These are phyloP conservation scores for Floccularia luteovirens DNA, from an alignment of 768 basidiomycete species.

Conservation along the genomic window DNA sequence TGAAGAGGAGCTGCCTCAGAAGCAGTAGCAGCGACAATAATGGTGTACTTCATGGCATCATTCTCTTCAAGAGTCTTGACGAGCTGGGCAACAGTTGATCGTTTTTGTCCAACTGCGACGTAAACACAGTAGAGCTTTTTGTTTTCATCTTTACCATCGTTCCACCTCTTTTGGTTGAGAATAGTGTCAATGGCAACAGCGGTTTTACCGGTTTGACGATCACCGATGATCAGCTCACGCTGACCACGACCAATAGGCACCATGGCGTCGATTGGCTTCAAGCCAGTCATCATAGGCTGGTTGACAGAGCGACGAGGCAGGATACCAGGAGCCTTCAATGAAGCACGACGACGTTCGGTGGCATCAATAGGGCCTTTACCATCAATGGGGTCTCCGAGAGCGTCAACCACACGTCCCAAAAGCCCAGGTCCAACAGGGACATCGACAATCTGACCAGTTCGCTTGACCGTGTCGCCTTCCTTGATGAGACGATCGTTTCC, in stretches of 20 bases:
- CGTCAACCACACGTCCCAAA: conserved; percentile 98
- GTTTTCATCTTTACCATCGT: conserved; percentile 91
- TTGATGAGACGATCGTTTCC: conserved; percentile 97
- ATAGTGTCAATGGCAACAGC: conserved; percentile 99
- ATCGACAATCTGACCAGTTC: conserved; percentile 99
- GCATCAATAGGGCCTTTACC: conserved; percentile 97
- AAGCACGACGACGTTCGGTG: conserved; percentile 91
- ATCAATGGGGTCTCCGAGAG: conserved; percentile 99
- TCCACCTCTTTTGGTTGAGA: conserved; percentile 99
- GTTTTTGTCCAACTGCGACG: conserved; percentile 98
- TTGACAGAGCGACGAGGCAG: conserved; percentile 98
- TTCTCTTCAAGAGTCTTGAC: conserved; percentile 99
- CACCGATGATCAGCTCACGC: conserved; percentile 99
- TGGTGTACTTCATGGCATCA: conserved; percentile 99
- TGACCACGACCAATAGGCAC: conserved; percentile 99
- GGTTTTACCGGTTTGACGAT: conserved; percentile 99
- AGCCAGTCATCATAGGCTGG: conserved; percentile 99
- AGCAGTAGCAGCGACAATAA: conserved; percentile 98
- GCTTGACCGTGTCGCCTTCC: conserved; percentile 99
- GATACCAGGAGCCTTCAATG: conserved; percentile 98
- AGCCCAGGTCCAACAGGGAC: conserved; percentile 97
- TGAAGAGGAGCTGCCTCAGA: conserved; percentile 99
- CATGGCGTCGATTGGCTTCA: conserved; percentile 99
- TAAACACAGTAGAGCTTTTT: conserved; percentile 99
- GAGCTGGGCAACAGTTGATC: conserved; percentile 98